Conservation (phyloP, 306 rosid genomes). For the Gastrolobium villosum region DNA sequence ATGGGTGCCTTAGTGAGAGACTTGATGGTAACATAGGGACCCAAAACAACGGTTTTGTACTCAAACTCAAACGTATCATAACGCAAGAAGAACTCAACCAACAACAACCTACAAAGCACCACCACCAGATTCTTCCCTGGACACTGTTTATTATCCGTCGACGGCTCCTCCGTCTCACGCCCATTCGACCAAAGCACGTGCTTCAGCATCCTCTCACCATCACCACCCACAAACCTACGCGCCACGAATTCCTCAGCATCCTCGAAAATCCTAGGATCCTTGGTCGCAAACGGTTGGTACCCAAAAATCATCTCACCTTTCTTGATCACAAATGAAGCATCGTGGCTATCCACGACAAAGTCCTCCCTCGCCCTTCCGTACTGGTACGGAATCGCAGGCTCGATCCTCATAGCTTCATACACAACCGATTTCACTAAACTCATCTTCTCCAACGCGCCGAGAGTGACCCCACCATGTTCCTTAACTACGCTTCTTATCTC, state of each 20-base stretch:
- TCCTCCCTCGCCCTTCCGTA: slow-evolving; percentile 77
- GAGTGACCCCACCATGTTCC: slow-evolving; percentile 56
- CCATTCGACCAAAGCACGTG: slow-evolving; percentile 56
- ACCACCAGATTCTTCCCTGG: slow-evolving; percentile 55
- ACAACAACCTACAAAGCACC: slow-evolving; percentile 50
- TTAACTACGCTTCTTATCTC: slow-evolving; percentile 65
- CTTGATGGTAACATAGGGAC: slow-evolving; percentile 39
- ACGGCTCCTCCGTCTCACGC: slow-evolving; percentile 41
- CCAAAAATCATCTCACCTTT: slow-evolving; percentile 82
- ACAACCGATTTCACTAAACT: slow-evolving; percentile 65
- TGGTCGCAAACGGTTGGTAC: slow-evolving; percentile 71
- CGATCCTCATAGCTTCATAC: slow-evolving; percentile 68
- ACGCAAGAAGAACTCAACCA: slow-evolving; percentile 53
- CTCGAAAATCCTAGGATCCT: slow-evolving; percentile 68
- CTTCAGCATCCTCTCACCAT: slow-evolving; percentile 51
- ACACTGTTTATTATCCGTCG: slow-evolving; percentile 47
- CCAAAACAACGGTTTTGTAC: not conserved
- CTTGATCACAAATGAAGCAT: slow-evolving; percentile 63
- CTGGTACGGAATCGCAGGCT: slow-evolving; percentile 75
- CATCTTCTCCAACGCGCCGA: slow-evolving; percentile 62
- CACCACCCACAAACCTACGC: slow-evolving; percentile 47
- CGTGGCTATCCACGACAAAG: slow-evolving; percentile 61
- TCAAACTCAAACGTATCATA: slow-evolving; percentile 51
- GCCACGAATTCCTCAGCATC: slow-evolving; percentile 56
- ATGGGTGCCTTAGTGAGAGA: slow-evolving; percentile 46